A percentile compares a stretch with the other conserved stretches of the same genome.
phyloP scores from a whole-genome alignment of 345 rosid genomes.

The Cardamine occulta region DNA sequence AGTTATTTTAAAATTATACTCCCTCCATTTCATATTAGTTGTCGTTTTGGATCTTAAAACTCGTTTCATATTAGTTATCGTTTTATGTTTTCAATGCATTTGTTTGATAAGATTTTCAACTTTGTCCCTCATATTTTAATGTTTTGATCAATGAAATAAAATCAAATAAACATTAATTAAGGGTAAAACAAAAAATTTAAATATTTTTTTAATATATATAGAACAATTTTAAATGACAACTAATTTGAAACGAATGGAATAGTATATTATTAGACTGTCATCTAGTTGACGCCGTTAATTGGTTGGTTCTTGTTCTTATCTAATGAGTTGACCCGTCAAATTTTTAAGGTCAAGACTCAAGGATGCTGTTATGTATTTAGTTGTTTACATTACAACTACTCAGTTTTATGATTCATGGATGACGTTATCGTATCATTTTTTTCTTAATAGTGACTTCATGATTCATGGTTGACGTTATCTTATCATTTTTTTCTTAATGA shows the following conservation, averaged over 20 bases:
- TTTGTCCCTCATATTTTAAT: too few species aligned
- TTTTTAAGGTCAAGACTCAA: neutral
- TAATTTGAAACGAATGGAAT: too few species aligned
- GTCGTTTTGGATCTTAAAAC: too few species aligned
- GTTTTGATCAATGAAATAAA: too few species aligned
- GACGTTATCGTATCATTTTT: constrained; percentile 5
- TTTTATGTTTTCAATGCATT: too few species aligned
- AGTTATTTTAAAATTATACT: neutral
- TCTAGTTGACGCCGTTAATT: constrained; percentile 10
- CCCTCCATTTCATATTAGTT: too few species aligned
- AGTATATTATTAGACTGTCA: neutral
- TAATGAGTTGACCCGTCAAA: constrained; percentile 7
- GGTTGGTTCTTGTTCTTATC: constrained; percentile 15
- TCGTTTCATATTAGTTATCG: too few species aligned
- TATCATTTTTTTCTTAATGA: neutral
- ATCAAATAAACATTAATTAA: too few species aligned
- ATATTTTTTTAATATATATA: too few species aligned
- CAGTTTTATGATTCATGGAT: constrained; percentile 13
- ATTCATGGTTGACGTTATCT: constrained; percentile 20
- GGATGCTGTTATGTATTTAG: neutral
- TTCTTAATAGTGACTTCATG: constrained; percentile 1
- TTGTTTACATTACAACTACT: neutral
- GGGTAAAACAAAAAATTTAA: too few species aligned
- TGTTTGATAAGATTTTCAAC: too few species aligned
- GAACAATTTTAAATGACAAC: too few species aligned